Conservation (phyloP, 768 basidiomycete species). For the Daedaleopsis sinensis region DNA sequence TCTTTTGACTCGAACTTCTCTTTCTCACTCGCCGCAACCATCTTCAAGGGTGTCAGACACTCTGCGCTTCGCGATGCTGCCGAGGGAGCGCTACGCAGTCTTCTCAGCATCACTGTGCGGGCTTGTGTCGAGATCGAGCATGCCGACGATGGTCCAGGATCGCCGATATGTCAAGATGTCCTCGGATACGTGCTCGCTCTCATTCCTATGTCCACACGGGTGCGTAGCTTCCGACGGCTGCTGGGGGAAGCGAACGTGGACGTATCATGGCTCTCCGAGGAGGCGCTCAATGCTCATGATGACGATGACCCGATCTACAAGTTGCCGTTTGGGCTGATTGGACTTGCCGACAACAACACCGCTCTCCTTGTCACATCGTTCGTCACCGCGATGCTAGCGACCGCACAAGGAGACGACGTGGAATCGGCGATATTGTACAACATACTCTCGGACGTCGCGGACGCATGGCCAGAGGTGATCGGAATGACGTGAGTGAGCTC, state of each 20-base stretch:
- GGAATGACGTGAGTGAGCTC: conserved; percentile 63
- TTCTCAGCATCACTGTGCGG: conserved; percentile 61
- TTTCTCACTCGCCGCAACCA: conserved; percentile 78
- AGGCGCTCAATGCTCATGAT: conserved; percentile 41
- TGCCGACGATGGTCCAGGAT: conserved; percentile 41
- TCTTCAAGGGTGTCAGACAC: conserved; percentile 86
- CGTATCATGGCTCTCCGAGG: conserved; percentile 46
- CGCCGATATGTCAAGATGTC: conserved; percentile 57
- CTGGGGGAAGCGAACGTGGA: conserved; percentile 66
- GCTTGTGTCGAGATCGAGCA: conserved; percentile 28
- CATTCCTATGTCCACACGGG: conserved; percentile 66
- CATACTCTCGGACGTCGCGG: conserved; percentile 72
- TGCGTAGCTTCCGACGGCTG: conserved; percentile 57
- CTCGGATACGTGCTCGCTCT: conserved; percentile 82
- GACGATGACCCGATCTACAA: conserved; percentile 49
- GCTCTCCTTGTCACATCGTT: conserved; percentile 80
- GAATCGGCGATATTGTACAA: conserved; percentile 84
- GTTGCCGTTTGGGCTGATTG: conserved; percentile 60
- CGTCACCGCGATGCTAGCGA: conserved; percentile 70
- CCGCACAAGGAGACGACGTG: conserved; percentile 76
- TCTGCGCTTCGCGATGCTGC: conserved; percentile 63
- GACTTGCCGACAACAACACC: conserved; percentile 58
- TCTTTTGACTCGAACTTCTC: conserved; percentile 82
- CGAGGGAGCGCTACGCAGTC: conserved; percentile 59
- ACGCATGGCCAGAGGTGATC: conserved; percentile 70